phyloP scores from a whole-genome alignment of 805 yeast genomes.

The Ogataea naganishii region DNA sequence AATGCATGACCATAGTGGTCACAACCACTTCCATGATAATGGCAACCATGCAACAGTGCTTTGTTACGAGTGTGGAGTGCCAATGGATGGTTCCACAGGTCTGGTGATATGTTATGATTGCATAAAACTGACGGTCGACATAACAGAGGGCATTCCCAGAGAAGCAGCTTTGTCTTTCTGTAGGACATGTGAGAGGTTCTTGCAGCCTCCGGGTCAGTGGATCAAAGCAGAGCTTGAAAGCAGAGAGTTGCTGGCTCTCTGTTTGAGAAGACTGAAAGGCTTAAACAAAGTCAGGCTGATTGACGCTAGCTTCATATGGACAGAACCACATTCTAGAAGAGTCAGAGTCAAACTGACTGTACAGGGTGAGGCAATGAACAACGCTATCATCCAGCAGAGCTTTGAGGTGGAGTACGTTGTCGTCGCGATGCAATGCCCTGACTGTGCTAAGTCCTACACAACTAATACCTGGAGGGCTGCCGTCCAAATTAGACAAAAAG shows the following conservation, averaged over 20 bases:
- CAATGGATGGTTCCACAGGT: constrained; percentile 93
- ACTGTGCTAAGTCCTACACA: constrained; percentile 95
- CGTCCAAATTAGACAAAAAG: constrained; percentile 96
- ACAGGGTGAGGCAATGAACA: constrained; percentile 92
- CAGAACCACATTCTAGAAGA: constrained; percentile 98
- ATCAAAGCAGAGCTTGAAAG: constrained; percentile 84
- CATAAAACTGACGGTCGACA: constrained; percentile 86
- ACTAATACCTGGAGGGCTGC: constrained; percentile 98
- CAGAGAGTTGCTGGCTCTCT: constrained; percentile 83
- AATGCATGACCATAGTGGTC: constrained; percentile 26
- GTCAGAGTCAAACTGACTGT: constrained; percentile 85
- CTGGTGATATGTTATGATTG: constrained; percentile 96
- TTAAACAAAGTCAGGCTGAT: constrained; percentile 75
- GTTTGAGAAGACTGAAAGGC: constrained; percentile 84
- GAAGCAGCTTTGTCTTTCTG: constrained; percentile 92
- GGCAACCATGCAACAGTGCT: constrained; percentile 74
- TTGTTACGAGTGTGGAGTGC: constrained; percentile 98
- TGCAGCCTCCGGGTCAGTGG: constrained; percentile 96
- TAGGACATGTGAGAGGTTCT: constrained; percentile 92
- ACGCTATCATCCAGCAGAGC: constrained; percentile 86
- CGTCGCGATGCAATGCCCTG: constrained; percentile 94
- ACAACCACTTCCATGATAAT: too few species aligned
- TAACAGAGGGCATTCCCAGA: constrained; percentile 89
- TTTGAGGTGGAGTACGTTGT: constrained; percentile 93
- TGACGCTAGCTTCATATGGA: constrained; percentile 96